Evolutionary conservation across 106 monocot genomes (phyloP).

Genomic region (Cymbidium sinense): DNA sequence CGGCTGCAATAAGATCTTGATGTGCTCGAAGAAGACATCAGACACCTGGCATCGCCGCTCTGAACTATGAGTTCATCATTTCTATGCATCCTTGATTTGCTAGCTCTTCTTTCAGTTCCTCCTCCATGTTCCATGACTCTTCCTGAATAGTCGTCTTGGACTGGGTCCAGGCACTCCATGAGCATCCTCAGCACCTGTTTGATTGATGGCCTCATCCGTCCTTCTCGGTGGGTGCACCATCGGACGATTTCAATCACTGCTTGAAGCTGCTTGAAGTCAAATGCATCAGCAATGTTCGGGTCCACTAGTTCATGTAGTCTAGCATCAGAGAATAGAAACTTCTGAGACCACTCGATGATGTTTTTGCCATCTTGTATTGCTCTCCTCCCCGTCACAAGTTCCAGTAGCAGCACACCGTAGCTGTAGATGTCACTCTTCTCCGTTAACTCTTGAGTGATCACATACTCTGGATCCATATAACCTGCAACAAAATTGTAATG

Average conservation of each 20-base stretch:
- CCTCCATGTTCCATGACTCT: constrained; percentile 22
- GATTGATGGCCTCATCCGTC: constrained; percentile 68
- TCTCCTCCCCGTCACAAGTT: constrained; percentile 67
- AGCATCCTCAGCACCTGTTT: constrained; percentile 71
- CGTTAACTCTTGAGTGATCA: constrained; percentile 63
- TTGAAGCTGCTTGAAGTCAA: constrained; percentile 66
- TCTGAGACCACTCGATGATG: constrained; percentile 70
- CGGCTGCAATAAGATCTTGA: constrained; percentile 86
- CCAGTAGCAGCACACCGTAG: constrained; percentile 74
- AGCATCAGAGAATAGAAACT: constrained; percentile 33
- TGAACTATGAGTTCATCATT: constrained; percentile 33
- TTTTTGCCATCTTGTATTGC: constrained; percentile 82
- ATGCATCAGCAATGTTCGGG: constrained; percentile 26
- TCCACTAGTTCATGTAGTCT: constrained; percentile 57
- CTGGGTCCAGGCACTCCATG: constrained; percentile 60
- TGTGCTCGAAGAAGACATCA: constrained; percentile 84
- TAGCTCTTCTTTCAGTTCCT: constrained; percentile 8
- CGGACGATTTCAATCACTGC: constrained; percentile 41
- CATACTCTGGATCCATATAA: constrained; percentile 89
- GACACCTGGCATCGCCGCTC: constrained; percentile 55
- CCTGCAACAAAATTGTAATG: constrained; percentile 29
- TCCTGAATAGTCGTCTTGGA: constrained; percentile 19
- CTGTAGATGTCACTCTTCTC: constrained; percentile 93
- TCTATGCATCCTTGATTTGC: constrained; percentile 9
- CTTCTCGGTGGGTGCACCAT: constrained; percentile 82